phyloP scores from a whole-genome alignment of 805 yeast species.

The Saturnispora zaruensis region DNA sequence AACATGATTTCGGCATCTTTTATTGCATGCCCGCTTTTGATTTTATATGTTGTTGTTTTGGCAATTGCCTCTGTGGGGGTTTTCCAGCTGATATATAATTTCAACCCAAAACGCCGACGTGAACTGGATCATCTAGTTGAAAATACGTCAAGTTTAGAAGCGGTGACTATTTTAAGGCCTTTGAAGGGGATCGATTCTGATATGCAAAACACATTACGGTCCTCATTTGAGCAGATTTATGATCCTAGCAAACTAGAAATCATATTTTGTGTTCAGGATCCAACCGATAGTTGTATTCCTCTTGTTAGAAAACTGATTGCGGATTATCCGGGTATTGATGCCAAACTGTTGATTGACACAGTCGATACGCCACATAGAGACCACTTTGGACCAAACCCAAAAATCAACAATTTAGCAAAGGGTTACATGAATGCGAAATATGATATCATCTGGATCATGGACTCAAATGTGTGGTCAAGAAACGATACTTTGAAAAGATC shows the following conservation, averaged over 20 bases:
- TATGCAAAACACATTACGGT: conserved; percentile 54
- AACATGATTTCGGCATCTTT: background rate
- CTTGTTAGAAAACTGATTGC: conserved; percentile 42
- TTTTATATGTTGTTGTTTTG: conserved; percentile 26
- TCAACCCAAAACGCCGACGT: conserved; percentile 16
- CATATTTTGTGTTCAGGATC: conserved; percentile 64
- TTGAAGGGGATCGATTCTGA: conserved; percentile 79
- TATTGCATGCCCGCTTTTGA: conserved; percentile 11
- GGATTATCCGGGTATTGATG: conserved; percentile 48
- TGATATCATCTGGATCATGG: conserved; percentile 79
- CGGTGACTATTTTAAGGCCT: conserved; percentile 76
- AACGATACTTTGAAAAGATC: conserved; percentile 60
- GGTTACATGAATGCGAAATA: conserved; percentile 61
- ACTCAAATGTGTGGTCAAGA: conserved; percentile 74
- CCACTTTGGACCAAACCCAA: conserved; percentile 79
- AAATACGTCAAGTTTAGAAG: conserved; percentile 33
- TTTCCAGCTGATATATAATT: conserved; percentile 19
- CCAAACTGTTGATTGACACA: conserved; percentile 46
- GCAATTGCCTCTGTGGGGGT: conserved; percentile 25
- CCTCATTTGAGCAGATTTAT: conserved; percentile 61
- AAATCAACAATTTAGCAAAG: conserved; percentile 77
- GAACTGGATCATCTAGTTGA: conserved; percentile 6
- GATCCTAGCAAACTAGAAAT: conserved; percentile 55
- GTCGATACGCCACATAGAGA: conserved; percentile 27
- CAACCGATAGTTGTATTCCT: conserved; percentile 55